Base-by-base conservation (phyloP, 1,284 basidiomycete species). In the Veloboletus limbatus region DNA sequence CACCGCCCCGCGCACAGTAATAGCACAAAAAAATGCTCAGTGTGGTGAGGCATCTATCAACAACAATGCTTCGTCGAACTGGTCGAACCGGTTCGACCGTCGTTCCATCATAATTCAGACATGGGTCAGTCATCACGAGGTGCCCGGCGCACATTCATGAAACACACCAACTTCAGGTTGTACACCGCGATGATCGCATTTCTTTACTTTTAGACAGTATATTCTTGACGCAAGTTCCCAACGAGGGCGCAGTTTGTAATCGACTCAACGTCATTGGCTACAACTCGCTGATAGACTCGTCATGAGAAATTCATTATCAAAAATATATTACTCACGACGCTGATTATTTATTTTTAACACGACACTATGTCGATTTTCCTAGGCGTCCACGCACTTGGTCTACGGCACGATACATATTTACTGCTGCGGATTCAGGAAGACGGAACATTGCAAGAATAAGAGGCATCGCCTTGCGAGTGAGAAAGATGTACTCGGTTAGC, bases 361-460 rank as follows among this genome's bases (percentile, higher is more conserved):
- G 14, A 31, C 8, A 13, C 32, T 38, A 47, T 10, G 40, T 25
- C 13, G 26, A 39, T 31, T 39, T n/a, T 41, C 43, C 45, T 21
- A 67, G 36, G 40, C 72, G 58, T 20, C 56, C 34, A 21, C 57
- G 56, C 37, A 69, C 72, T 59, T 88, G 86, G 51, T 83, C 80
- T 9, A 87, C 62, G 6, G 85, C 86, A 34, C 84, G 77, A 53
- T 76, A 70, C 35, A 88, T 62, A 54, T 86, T 79, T 36, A 72
- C 65, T 30, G 67, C 68, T 26, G 77, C 73, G 26, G 68, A 68
- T 32, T 70, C 58, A 13, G 74, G 67, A 32, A 86, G 66, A 11
- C 65, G 67, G 42, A 84, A 76, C 11, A 70, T 49, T 8, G 68
- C 56, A 30, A 79, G 58, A 42, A 87, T 73, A 21, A 59, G 56